Evolutionary conservation across 164 flowering plant genomes (phyloP).

Genomic region (Macadamia integrifolia): DNA sequence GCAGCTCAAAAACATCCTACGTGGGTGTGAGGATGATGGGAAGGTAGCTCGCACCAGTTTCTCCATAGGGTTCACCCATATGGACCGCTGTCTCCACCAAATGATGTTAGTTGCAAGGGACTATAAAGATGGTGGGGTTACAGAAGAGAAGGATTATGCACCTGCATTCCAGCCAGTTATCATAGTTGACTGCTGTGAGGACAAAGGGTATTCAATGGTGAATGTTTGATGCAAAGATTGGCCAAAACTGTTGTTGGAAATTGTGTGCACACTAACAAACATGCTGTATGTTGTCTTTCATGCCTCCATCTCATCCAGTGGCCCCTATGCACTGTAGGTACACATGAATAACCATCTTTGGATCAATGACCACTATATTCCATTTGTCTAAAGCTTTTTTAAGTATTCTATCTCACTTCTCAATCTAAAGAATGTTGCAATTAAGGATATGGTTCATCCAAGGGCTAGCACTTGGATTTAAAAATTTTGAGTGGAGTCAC

Average conservation of each 20-base stretch:
- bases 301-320: conserved; percentile 68
- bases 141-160: conserved; percentile 26
- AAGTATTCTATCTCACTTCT: too few relatives aligned
- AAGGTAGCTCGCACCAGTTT: conserved; percentile 48
- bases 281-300: conserved; percentile 92
- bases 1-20: conserved; percentile 63
- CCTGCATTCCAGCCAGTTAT: conserved; percentile 39
- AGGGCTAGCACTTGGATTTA: too few relatives aligned
- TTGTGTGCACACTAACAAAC: conserved; percentile 84
- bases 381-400: not conserved
- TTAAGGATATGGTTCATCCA: too few relatives aligned
- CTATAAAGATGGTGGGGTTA: conserved; percentile 41
- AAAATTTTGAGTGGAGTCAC: not conserved
- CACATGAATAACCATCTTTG: not conserved
- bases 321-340: conserved; percentile 79
- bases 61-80: conserved; percentile 65
- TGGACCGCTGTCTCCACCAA: conserved; percentile 79
- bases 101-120: conserved; percentile 79
- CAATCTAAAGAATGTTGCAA: too few relatives aligned
- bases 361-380: too few relatives aligned
- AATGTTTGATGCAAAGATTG: conserved; percentile 70
- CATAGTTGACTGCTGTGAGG: conserved; percentile 58
- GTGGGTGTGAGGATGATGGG: conserved; percentile 49
- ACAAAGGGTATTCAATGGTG: conserved; percentile 77
- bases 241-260: conserved; percentile 74